phyloP scores from a whole-genome alignment of 176 grass and related monocot species.

The Avena atlantica region DNA sequence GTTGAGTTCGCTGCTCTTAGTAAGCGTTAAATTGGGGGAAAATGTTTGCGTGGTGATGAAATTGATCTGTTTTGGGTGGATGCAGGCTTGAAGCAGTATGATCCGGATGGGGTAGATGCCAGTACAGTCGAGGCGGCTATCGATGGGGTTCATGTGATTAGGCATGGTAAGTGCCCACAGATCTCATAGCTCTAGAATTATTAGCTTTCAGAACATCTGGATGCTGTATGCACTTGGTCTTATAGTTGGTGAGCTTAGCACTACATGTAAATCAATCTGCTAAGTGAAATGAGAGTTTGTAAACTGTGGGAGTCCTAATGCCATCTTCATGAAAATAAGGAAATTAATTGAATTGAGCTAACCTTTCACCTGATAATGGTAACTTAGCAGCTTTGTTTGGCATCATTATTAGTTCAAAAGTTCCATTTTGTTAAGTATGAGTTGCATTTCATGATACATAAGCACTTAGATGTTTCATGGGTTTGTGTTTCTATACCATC shows the following conservation, averaged over 20 bases:
- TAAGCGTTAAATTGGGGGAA: conserved; percentile 14
- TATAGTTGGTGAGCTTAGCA: not conserved
- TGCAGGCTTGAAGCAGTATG: conserved; percentile 80
- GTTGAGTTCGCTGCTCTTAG: not conserved
- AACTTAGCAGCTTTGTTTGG: not conserved
- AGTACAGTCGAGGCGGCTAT: conserved; percentile 70
- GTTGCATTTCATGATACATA: not conserved
- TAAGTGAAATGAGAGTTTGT: not conserved
- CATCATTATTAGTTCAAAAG: not conserved
- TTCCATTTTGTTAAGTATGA: conserved; percentile 14
- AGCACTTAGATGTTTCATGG: not conserved
- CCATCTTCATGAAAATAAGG: not conserved
- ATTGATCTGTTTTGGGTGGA: conserved; percentile 29
- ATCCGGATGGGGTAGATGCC: conserved; percentile 78
- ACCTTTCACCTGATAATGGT: conserved; percentile 21
- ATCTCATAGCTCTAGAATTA: not conserved
- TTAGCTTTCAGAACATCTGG: not conserved
- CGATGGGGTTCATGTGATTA: conserved; percentile 82
- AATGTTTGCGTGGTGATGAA: not conserved
- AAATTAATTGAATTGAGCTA: conserved; percentile 27
- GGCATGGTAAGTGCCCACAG: conserved; percentile 71
- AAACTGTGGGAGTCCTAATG: conserved; percentile 5
- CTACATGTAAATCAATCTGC: conserved; percentile 24
- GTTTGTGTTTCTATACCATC: not conserved
- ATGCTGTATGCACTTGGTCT: not conserved